Percentiles rank a stretch among this genome's conserved stretches.
Evolutionary conservation across 2,329 filamentous ascomycete species (phyloP).

Genomic region (Colletotrichum trifolii): DNA sequence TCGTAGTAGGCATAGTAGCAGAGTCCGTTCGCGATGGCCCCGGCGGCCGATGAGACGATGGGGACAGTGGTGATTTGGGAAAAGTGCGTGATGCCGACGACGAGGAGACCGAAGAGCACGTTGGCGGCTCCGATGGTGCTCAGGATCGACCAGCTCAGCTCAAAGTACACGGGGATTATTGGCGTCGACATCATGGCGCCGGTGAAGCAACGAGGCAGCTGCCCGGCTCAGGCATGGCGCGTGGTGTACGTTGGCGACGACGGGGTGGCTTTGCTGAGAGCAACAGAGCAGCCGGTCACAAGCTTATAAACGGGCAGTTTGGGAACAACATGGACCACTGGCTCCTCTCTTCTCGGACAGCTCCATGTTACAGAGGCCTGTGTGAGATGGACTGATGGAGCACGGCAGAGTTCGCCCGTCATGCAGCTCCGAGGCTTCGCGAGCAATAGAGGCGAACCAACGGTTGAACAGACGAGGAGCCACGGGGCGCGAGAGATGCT

Average conservation of each 20-base stretch:
- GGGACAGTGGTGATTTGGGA: slow-evolving; percentile 53
- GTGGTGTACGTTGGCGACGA: neutral
- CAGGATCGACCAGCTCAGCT: slow-evolving; percentile 57
- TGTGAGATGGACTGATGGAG: no score
- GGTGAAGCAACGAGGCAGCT: neutral
- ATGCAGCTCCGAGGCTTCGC: no score
- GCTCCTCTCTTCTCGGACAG: neutral
- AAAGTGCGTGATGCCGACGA: slow-evolving; percentile 53
- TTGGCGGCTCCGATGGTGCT: slow-evolving; percentile 56
- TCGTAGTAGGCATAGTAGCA: slow-evolving; percentile 56
- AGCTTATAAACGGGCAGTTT: slow-evolving; percentile 7
- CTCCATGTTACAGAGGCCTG: neutral
- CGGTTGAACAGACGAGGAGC: neutral
- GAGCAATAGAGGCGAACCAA: neutral
- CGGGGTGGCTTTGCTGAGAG: neutral
- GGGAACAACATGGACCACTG: neutral
- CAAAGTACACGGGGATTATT: slow-evolving; percentile 48
- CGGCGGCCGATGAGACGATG: slow-evolving; percentile 50
- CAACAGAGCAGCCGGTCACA: neutral
- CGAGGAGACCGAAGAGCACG: slow-evolving; percentile 50
- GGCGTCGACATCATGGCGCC: slow-evolving; percentile 20
- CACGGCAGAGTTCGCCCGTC: no score
- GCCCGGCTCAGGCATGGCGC: slow-evolving; percentile 5
- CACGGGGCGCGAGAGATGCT: neutral
- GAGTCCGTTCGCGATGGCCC: slow-evolving; percentile 54